phyloP scores from a whole-genome alignment of 305 asterid genomes.

The Striga hermonthica region DNA sequence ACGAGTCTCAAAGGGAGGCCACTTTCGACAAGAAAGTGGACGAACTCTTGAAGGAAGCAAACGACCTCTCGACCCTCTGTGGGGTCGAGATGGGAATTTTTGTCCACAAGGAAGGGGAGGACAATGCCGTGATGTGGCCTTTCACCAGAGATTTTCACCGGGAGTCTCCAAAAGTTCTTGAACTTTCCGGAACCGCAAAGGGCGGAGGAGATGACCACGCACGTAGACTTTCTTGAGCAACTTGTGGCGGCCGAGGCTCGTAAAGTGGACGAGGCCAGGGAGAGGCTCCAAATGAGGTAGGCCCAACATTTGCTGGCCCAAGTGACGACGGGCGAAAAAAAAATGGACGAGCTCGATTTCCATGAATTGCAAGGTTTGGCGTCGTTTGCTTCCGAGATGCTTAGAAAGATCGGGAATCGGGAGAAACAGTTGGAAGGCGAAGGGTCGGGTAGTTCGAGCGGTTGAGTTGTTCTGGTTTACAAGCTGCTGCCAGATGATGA shows the following conservation, averaged over 20 bases:
- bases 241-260: neutral
- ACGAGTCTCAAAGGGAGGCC: conserved; percentile 19
- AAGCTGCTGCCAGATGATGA: too few relatives aligned
- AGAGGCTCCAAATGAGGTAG: neutral
- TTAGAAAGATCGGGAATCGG: too few relatives aligned
- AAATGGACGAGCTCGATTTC: too few relatives aligned
- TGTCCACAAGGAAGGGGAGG: conserved; percentile 1
- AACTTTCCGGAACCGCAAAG: conserved; percentile 9
- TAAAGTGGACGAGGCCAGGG: neutral
- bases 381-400: too few relatives aligned
- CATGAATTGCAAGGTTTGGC: too few relatives aligned
- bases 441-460: too few relatives aligned
- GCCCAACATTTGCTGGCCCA: neutral
- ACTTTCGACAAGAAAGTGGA: conserved; percentile 12
- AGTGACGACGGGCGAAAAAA: neutral
- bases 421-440: too few relatives aligned
- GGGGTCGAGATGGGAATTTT: conserved; percentile 19
- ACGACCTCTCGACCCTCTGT: conserved; percentile 28
- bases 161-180: conserved; percentile 11
- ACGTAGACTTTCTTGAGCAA: conserved; percentile 10
- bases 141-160: conserved; percentile 3
- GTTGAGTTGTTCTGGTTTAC: too few relatives aligned
- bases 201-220: conserved; percentile 12
- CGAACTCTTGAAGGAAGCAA: conserved; percentile 26
- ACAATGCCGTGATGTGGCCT: conserved; percentile 27